These are phyloP conservation scores for Stagonosporopsis chrysanthemi DNA, from an alignment of 2,329 filamentous ascomycete species.

Conservation along the genomic window DNA sequence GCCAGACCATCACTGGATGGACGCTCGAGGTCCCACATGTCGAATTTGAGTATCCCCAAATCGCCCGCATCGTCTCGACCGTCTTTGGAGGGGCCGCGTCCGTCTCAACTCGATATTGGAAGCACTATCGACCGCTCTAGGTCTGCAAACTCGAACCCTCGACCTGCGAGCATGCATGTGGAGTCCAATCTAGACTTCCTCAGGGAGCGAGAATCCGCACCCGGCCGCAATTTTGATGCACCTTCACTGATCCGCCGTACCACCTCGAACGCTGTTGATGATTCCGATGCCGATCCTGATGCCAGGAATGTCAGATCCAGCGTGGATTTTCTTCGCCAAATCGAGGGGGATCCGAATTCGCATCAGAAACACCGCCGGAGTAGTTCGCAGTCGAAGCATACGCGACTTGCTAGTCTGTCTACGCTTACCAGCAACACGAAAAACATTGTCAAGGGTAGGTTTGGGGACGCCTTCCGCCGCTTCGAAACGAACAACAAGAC, in stretches of 20 bases:
- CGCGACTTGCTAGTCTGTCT: conserved; percentile 76
- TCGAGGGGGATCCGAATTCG: conserved; percentile 68
- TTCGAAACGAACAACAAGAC: conserved; percentile 70
- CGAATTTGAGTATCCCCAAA: conserved; percentile 60
- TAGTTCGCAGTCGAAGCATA: conserved; percentile 65
- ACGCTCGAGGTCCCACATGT: conserved; percentile 60
- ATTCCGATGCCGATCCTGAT: conserved; percentile 57
- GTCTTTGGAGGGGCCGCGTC: conserved; percentile 75
- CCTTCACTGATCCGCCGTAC: conserved; percentile 39
- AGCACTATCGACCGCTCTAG: conserved; percentile 66
- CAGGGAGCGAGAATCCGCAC: conserved; percentile 73
- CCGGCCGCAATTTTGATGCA: conserved; percentile 46
- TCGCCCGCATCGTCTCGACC: conserved; percentile 67
- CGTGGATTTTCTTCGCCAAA: conserved; percentile 80
- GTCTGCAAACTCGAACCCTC: conserved; percentile 70
- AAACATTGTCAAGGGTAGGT: conserved; percentile 83
- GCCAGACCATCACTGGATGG: conserved; percentile 55
- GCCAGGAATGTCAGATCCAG: conserved; percentile 77
- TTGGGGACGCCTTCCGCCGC: conserved; percentile 90
- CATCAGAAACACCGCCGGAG: conserved; percentile 62
- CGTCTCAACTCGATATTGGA: conserved; percentile 66
- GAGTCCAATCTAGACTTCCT: conserved; percentile 84
- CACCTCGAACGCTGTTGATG: conserved; percentile 42
- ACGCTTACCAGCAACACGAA: conserved; percentile 76
- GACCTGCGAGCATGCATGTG: conserved; percentile 83